phyloP scores from a whole-genome alignment of 1,284 basidiomycete species.

The Naganishia albida region DNA sequence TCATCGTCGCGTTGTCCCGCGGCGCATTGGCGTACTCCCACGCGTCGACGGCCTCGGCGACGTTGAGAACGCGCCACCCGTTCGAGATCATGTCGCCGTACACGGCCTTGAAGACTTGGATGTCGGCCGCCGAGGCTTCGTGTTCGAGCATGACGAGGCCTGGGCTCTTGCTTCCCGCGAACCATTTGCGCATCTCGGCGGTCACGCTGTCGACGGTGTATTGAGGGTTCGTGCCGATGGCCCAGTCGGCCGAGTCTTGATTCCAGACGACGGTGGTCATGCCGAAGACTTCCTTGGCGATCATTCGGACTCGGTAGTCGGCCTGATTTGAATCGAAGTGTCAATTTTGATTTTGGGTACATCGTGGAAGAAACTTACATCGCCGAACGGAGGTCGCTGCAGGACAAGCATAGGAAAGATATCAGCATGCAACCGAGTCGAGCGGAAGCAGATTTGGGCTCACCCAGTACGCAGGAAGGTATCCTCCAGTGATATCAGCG shows the following conservation, averaged over 20 bases:
- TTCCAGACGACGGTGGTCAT: constrained; percentile 53
- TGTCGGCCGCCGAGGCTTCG: constrained; percentile 66
- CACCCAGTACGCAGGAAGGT: constrained; percentile 50
- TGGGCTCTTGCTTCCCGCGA: constrained; percentile 63
- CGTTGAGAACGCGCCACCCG: constrained; percentile 67
- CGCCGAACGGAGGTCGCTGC: constrained; percentile 50
- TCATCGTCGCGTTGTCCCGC: constrained; percentile 38
- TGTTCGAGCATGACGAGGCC: constrained; percentile 83
- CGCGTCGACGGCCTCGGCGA: constrained; percentile 57
- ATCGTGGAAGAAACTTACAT: neutral
- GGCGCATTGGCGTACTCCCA: constrained; percentile 63
- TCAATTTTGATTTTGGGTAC: neutral
- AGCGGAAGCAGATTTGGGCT: constrained; percentile 21
- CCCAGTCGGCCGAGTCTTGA: constrained; percentile 53
- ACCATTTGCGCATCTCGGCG: constrained; percentile 32
- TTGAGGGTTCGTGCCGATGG: constrained; percentile 41
- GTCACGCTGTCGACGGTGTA: constrained; percentile 39
- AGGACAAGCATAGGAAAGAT: neutral
- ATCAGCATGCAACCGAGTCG: no score
- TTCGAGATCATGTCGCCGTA: constrained; percentile 66
- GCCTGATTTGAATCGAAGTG: neutral
- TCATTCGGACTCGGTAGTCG: constrained; percentile 58
- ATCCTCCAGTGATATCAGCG: constrained; percentile 49
- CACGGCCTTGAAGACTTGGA: constrained; percentile 67
- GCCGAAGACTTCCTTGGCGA: constrained; percentile 55